These are phyloP conservation scores for Mucor racemosus DNA, from an alignment of 371 early-diverging fungal species.

Conservation along the genomic window DNA sequence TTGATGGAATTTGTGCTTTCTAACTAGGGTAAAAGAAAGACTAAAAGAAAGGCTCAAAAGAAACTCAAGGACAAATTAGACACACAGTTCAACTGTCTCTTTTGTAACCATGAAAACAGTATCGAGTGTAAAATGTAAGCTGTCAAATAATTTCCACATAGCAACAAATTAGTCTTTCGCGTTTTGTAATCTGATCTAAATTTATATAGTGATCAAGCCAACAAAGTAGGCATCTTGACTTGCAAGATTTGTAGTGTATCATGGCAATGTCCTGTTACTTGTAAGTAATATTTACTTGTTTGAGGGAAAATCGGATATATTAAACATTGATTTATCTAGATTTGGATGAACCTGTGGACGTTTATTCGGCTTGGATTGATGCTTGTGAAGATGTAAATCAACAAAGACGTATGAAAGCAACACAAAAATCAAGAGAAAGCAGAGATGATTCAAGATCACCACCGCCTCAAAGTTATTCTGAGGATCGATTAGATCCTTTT, in stretches of 20 bases:
- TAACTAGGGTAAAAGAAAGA: conserved; percentile 86
- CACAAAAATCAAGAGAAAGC: conserved; percentile 22
- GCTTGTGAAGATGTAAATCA: conserved; percentile 76
- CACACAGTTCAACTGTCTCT: conserved; percentile 86
- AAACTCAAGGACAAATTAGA: conserved; percentile 77
- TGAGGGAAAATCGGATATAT: background rate
- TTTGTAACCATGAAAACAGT: conserved; percentile 89
- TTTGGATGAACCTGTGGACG: conserved; percentile 81
- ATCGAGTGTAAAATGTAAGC: conserved; percentile 79
- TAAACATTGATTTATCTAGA: conserved; percentile 35
- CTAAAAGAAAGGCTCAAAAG: conserved; percentile 74
- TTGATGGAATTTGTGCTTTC: too few species aligned
- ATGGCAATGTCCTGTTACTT: conserved; percentile 70
- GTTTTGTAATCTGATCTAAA: background rate
- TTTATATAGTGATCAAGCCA: conserved; percentile 42
- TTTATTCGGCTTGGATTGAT: conserved; percentile 88
- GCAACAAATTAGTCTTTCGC: background rate
- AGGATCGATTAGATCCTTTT: conserved; percentile 37
- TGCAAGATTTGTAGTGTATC: conserved; percentile 80
- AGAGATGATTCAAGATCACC: conserved; percentile 27
- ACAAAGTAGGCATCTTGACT: conserved; percentile 66
- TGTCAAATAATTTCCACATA: background rate
- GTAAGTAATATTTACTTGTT: conserved; percentile 43
- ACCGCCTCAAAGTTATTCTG: conserved; percentile 23
- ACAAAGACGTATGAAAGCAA: conserved; percentile 30